These are phyloP conservation scores for Ophiostoma quercus DNA, from an alignment of 2,329 filamentous ascomycete genomes.

Conservation along the genomic window DNA sequence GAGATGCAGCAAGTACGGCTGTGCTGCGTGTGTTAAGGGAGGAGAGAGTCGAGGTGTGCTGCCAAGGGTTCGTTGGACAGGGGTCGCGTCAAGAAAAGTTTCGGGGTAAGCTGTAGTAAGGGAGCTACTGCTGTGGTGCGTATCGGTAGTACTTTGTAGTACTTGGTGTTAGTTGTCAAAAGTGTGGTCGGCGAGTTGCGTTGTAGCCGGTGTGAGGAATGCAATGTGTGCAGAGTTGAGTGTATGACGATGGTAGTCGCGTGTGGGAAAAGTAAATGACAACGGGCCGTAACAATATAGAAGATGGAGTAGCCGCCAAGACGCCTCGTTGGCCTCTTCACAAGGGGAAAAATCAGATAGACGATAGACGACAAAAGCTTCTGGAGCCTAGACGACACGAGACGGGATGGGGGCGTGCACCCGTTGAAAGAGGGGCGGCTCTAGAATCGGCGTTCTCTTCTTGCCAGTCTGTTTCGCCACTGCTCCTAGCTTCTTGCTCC, in stretches of 20 bases:
- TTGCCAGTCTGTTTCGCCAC: neutral
- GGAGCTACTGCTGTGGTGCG: neutral
- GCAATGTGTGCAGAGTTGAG: neutral
- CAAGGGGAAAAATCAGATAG: conserved; percentile 3
- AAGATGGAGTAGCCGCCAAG: conserved; percentile 4
- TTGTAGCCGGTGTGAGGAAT: neutral
- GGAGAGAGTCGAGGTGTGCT: neutral
- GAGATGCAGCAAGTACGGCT: neutral
- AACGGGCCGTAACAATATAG: neutral
- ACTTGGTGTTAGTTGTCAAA: neutral
- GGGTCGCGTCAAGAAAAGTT: neutral
- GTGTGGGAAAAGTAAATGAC: neutral
- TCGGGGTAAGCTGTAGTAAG: neutral
- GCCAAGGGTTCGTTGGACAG: neutral
- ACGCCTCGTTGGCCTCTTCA: conserved; percentile 24
- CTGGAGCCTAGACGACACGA: neutral
- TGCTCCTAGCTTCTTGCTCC: neutral
- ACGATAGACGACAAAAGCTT: conserved; percentile 8
- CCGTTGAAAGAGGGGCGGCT: conserved; percentile 15
- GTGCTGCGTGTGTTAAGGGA: neutral
- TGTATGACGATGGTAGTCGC: conserved; percentile 15
- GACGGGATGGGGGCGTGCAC: conserved; percentile 1
- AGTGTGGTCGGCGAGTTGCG: neutral
- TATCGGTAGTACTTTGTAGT: neutral
- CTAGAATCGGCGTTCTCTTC: neutral